A percentile compares a stretch with the other conserved stretches of the same genome.
Conservation (phyloP, 768 basidiomycete genomes). For the Amanita polypyramis region DNA sequence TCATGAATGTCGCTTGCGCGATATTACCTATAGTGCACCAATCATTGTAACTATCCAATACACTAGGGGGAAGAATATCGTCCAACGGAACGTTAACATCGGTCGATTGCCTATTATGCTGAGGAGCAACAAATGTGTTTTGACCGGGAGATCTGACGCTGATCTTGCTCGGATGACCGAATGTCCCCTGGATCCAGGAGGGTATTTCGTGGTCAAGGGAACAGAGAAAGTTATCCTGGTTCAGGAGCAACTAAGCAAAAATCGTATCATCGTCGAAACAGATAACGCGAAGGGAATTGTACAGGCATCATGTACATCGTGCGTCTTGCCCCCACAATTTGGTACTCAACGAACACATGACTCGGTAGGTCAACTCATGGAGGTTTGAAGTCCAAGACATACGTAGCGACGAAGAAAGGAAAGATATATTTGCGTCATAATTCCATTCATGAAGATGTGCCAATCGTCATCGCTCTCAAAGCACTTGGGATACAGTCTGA, state of each 20-base stretch:
- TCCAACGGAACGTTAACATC: constrained; percentile 79
- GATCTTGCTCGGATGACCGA: constrained; percentile 93
- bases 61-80: constrained; percentile 82
- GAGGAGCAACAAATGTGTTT: constrained; percentile 87
- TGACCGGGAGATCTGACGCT: constrained; percentile 65
- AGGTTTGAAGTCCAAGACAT: constrained; percentile 92
- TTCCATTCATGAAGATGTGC: constrained; percentile 93
- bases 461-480: constrained; percentile 92
- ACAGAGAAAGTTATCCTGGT: constrained; percentile 99
- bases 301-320: constrained; percentile 96
- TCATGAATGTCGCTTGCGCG: constrained; percentile 93
- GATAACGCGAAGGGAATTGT: constrained; percentile 84
- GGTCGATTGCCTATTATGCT: constrained; percentile 96
- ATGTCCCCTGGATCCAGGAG: constrained; percentile 98
- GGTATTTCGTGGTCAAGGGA: constrained; percentile 97
- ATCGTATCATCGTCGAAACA: constrained; percentile 96
- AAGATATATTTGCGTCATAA: constrained; percentile 97
- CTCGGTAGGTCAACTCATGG: constrained; percentile 62
- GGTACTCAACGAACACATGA: background rate
- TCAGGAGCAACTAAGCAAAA: constrained; percentile 98
- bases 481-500: constrained; percentile 95
- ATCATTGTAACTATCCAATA: constrained; percentile 94
- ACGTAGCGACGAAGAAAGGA: constrained; percentile 90
- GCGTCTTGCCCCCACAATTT: constrained; percentile 22
- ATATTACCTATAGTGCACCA: constrained; percentile 89